These are phyloP conservation scores for Aquilaria yunnanensis DNA, from an alignment of 345 rosid genomes.

Conservation along the genomic window DNA sequence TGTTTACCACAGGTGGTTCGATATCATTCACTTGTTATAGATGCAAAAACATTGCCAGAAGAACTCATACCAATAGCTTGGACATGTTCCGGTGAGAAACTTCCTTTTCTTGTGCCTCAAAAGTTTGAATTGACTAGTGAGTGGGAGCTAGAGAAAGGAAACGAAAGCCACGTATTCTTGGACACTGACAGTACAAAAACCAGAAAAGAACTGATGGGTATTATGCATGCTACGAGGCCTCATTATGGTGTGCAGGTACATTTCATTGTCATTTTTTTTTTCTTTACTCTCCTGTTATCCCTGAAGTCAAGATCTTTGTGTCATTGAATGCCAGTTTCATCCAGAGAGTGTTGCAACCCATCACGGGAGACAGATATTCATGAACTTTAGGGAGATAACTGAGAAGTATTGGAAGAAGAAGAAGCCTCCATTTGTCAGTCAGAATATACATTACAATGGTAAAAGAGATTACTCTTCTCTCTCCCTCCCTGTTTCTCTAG, in stretches of 20 bases:
- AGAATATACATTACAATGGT: constrained; percentile 42
- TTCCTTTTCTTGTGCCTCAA: constrained; percentile 43
- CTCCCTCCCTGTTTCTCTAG: neutral
- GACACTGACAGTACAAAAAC: constrained; percentile 19
- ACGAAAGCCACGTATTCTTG: constrained; percentile 23
- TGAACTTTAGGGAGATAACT: constrained; percentile 74
- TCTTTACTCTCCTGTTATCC: neutral
- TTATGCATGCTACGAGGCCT: constrained; percentile 82
- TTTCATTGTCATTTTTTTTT: constrained; percentile 4
- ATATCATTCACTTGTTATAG: constrained; percentile 86
- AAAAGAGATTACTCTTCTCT: constrained; percentile 12
- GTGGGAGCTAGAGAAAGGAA: constrained; percentile 18
- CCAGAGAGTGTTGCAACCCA: constrained; percentile 93
- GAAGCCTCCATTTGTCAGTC: constrained; percentile 25
- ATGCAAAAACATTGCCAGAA: constrained; percentile 70
- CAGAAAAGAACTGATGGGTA: constrained; percentile 71
- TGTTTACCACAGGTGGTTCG: constrained; percentile 67
- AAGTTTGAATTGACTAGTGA: constrained; percentile 23
- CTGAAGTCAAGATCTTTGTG: constrained; percentile 19
- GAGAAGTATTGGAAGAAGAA: constrained; percentile 58
- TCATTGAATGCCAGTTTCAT: constrained; percentile 59
- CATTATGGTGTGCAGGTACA: constrained; percentile 95
- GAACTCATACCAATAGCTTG: constrained; percentile 88
- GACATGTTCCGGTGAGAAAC: constrained; percentile 47
- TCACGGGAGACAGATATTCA: constrained; percentile 67